Base-by-base conservation (phyloP, 2,329 filamentous ascomycete genomes). In the Diaporthe batatas region DNA sequence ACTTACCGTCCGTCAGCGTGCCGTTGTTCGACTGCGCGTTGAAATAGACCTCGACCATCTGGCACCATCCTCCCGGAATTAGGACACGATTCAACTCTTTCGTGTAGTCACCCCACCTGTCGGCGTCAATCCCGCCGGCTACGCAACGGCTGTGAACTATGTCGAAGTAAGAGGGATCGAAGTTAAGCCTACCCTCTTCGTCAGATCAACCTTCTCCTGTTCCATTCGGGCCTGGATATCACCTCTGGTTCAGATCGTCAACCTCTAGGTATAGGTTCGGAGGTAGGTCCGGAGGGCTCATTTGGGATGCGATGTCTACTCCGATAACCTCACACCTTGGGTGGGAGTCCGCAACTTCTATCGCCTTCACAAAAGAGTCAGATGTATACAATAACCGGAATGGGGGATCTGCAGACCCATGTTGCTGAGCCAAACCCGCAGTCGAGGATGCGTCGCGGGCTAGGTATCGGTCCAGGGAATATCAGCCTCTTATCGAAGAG, bases 1-100 rank as follows among this genome's bases (percentile, higher is more conserved):
- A 87, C 88, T 91, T 73, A 87, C 90, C 86, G 67, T 91, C 87
- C 14, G 90, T 91, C 77, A 96, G 83, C n/a, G 90, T 91, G 6
- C 94, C 94, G 77, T 94, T 97, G 77, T 96, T 91, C 0, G 94
- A 97, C 80, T 97, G 95, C 34, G 94, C 91, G 76, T 94, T 94
- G 81, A 92, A 92, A 79, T 97, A 94, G 77, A 95, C 89, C 79
- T 98, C 95, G n/a, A 94, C 89, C 88, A 97, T 91, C 79, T 98
- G 94, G 73, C 93, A 88, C 94, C 94, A 98, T 1, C 95, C 95
- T 2, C 91, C 92, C 7, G 91, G 92, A 67, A 90, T 92, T 75
- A 95, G 84, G 12, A 94, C 87, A 29, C 90, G 87, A 76, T 90
- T 89, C 74, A 97, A 93, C 77, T 98, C 95, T 76, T 86, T 85